These are phyloP conservation scores for Leptosphaerulina australis DNA, from an alignment of 2,329 filamentous ascomycete genomes.

Conservation along the genomic window DNA sequence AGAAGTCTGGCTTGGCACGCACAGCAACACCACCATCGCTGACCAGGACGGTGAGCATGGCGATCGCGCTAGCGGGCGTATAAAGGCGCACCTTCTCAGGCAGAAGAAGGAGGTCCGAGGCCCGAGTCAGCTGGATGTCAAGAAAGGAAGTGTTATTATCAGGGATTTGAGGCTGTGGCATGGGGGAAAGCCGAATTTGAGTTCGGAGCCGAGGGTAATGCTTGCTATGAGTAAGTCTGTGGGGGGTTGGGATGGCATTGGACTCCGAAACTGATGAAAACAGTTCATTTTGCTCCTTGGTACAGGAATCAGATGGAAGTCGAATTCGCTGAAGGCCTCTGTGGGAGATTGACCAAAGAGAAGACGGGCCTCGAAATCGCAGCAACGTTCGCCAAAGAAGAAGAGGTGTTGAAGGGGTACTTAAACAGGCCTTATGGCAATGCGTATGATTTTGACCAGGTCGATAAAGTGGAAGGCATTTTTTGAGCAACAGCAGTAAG, in stretches of 20 bases:
- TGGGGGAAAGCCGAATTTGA: conserved; percentile 57
- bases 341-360: conserved; percentile 52
- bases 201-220: conserved; percentile 54
- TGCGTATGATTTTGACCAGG: conserved; percentile 66
- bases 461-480: conserved; percentile 32
- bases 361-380: conserved; percentile 56
- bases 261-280: no score
- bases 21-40: conserved; percentile 46
- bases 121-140: conserved; percentile 42
- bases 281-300: conserved; percentile 62
- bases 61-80: conserved; percentile 38
- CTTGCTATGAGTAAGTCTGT: conserved; percentile 44
- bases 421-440: conserved; percentile 65
- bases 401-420: conserved; percentile 56
- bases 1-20: conserved; percentile 59
- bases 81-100: conserved; percentile 35
- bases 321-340: conserved; percentile 60
- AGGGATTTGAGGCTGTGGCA: conserved; percentile 59
- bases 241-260: no score
- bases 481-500: conserved; percentile 18
- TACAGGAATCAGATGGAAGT: conserved; percentile 65
- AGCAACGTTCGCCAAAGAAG: conserved; percentile 55
- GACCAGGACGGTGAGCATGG: conserved; percentile 51
- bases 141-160: conserved; percentile 54
- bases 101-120: conserved; percentile 21